Evolutionary conservation across 2,329 filamentous ascomycete genomes (phyloP).

Genomic region (Neopestalotiopsis sp.): DNA sequence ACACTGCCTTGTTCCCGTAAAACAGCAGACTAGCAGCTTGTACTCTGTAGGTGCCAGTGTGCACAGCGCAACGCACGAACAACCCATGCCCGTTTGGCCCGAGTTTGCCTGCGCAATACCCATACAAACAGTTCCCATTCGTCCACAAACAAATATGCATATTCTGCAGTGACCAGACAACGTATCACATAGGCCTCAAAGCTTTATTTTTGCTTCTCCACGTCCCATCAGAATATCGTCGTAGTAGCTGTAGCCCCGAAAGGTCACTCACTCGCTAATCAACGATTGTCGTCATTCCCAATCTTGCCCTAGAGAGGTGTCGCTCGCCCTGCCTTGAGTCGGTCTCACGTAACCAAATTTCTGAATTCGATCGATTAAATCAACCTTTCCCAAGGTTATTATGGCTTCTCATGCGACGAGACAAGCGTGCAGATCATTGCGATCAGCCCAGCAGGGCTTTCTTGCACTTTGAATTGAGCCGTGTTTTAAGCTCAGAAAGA

Average conservation of each 20-base stretch:
- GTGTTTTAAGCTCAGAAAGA: background rate
- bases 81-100: background rate
- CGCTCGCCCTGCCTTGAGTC: no score
- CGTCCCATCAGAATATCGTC: background rate
- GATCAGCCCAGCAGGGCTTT: background rate
- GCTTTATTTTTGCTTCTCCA: background rate
- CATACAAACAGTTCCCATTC: background rate
- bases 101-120: background rate
- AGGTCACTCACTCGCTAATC: no score
- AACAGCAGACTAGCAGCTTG: background rate
- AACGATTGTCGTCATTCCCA: background rate
- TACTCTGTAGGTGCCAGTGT: no score
- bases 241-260: no score
- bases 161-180: background rate
- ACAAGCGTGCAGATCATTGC: background rate
- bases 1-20: background rate
- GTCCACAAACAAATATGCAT: background rate
- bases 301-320: background rate
- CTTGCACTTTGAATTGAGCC: background rate
- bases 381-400: background rate
- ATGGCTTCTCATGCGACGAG: background rate
- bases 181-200: slow-evolving; percentile 1
- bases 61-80: background rate
- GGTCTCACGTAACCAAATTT: background rate
- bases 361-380: background rate